Percentiles rank a stretch among this genome's conserved stretches.
Conservation (phyloP, 1,284 basidiomycete species). For the Cryptococcus sp. region DNA sequence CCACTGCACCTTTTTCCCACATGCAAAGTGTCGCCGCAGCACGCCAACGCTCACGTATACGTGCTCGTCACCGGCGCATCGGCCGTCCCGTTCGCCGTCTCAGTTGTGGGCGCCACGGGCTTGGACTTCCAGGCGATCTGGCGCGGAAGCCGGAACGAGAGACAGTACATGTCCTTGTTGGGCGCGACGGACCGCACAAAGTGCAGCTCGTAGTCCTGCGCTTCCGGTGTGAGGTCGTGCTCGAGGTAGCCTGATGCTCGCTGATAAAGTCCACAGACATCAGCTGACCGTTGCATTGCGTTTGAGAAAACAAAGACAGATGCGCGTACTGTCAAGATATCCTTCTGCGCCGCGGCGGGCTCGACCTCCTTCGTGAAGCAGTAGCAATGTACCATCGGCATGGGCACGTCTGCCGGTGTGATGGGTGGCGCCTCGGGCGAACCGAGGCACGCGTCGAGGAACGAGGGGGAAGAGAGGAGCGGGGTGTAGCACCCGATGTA, state of each 20-base stretch:
- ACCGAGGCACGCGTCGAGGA: conserved; percentile 16
- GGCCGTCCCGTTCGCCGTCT: too few relatives aligned
- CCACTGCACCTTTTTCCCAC: too few relatives aligned
- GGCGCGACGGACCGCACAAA: conserved; percentile 91
- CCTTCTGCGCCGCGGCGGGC: conserved; percentile 60
- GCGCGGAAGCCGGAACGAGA: conserved; percentile 79
- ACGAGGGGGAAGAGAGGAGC: conserved; percentile 28
- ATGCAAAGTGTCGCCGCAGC: too few relatives aligned
- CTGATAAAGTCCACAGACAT: conserved; percentile 50
- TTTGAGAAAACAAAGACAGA: neutral
- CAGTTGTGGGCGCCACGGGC: too few relatives aligned
- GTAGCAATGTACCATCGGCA: conserved; percentile 93
- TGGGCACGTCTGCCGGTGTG: conserved; percentile 39
- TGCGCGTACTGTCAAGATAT: conserved; percentile 71
- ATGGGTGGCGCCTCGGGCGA: neutral
- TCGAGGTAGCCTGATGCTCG: conserved; percentile 70
- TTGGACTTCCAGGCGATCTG: conserved; percentile 47
- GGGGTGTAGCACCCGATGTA: conserved; percentile 65
- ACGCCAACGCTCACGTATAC: neutral
- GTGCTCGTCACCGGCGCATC: neutral
- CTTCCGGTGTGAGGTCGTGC: conserved; percentile 56
- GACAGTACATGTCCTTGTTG: conserved; percentile 98
- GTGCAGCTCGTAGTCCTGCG: conserved; percentile 58
- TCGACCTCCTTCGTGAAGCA: conserved; percentile 93
- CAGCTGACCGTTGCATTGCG: neutral